Percentiles rank a stretch among this genome's conserved stretches.
phyloP scores from a whole-genome alignment of 331 rosid species.

The Rhamnella rubrinervis region DNA sequence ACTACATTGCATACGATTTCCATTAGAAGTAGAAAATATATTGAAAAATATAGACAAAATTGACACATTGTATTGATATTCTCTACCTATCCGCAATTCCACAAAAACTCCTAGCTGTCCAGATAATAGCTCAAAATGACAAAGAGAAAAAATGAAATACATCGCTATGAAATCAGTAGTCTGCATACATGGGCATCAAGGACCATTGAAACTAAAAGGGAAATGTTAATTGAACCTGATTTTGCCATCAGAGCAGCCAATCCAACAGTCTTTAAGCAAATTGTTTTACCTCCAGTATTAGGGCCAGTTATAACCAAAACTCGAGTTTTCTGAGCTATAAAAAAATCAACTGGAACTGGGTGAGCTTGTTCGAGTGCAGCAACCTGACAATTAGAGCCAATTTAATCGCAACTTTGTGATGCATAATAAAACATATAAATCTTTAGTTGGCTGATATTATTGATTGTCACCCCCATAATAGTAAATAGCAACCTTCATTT shows the following conservation, averaged over 20 bases:
- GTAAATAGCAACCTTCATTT: constrained; percentile 11
- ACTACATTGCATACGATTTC: background rate
- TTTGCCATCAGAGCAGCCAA: constrained; percentile 98
- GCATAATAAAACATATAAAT: constrained; percentile 16
- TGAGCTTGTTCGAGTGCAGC: constrained; percentile 40
- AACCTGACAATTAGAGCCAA: constrained; percentile 53
- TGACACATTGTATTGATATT: constrained; percentile 8
- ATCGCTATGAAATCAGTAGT: background rate
- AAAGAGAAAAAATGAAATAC: too few relatives aligned
- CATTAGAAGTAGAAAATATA: background rate
- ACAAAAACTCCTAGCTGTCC: background rate
- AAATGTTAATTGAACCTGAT: constrained; percentile 60
- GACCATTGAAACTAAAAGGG: constrained; percentile 1
- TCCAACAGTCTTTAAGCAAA: constrained; percentile 87
- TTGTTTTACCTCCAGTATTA: constrained; percentile 95
- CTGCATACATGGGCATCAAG: background rate
- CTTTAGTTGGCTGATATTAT: constrained; percentile 3
- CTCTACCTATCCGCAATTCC: background rate
- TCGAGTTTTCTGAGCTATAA: constrained; percentile 56
- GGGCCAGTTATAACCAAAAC: constrained; percentile 94
- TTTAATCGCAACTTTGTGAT: constrained; percentile 14
- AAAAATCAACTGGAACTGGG: constrained; percentile 87
- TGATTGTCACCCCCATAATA: background rate
- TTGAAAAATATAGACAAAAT: constrained; percentile 3
- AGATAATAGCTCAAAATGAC: background rate